A percentile compares a stretch with the other conserved stretches of the same genome.
Evolutionary conservation across 2,329 filamentous ascomycete species (phyloP).

Genomic region (Nectriaceae sp.): DNA sequence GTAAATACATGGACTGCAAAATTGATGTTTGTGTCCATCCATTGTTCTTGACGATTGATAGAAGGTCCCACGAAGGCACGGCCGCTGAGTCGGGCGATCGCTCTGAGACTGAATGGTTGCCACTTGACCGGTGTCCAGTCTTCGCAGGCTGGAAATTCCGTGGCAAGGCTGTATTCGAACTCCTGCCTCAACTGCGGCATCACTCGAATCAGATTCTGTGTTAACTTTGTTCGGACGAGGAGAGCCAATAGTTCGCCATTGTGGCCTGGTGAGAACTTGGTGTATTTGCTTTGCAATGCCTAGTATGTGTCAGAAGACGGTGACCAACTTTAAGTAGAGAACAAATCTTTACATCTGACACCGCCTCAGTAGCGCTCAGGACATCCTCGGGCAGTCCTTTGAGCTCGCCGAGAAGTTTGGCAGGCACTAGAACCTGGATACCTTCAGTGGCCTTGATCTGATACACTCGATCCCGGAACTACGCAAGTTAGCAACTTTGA

Average conservation of each 20-base stretch:
- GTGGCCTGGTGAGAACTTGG: conserved; percentile 49
- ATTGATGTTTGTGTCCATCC: conserved; percentile 54
- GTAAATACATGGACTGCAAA: conserved; percentile 52
- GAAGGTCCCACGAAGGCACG: conserved; percentile 53
- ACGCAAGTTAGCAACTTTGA: conserved; percentile 16
- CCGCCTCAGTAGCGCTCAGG: conserved; percentile 49
- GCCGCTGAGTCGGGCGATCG: conserved; percentile 55
- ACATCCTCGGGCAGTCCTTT: conserved; percentile 51
- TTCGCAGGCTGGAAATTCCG: conserved; percentile 51
- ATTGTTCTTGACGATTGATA: conserved; percentile 53
- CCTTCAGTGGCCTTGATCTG: conserved; percentile 55
- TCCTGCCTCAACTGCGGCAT: conserved; percentile 49
- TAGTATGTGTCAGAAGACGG: conserved; percentile 23
- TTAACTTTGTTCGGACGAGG: conserved; percentile 48
- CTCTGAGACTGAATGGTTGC: conserved; percentile 52
- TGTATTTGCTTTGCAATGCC: conserved; percentile 54
- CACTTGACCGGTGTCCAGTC: conserved; percentile 59
- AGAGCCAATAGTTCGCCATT: conserved; percentile 47
- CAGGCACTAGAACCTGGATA: conserved; percentile 48
- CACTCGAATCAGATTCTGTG: conserved; percentile 49
- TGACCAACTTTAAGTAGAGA: not conserved
- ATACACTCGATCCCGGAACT: conserved; percentile 53
- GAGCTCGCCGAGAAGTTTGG: conserved; percentile 46
- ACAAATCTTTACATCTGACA: conserved; percentile 43
- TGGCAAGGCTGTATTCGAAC: conserved; percentile 46